phyloP scores from a whole-genome alignment of 208 protist species.

The Cochliopodium minus region DNA sequence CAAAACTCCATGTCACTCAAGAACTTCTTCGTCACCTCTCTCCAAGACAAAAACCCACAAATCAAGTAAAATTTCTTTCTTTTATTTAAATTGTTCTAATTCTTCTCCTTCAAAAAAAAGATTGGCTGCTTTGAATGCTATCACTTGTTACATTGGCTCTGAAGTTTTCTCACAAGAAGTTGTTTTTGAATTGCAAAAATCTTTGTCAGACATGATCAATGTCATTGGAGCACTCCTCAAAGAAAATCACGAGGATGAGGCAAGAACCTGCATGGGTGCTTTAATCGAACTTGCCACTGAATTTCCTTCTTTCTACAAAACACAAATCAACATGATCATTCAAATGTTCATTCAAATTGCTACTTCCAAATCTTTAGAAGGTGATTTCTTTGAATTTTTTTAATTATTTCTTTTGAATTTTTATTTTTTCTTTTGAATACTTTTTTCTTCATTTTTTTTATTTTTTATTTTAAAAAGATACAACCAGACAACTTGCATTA shows the following conservation, averaged over 20 bases:
- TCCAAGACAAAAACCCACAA: background rate
- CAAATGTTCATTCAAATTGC: background rate
- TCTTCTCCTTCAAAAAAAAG: background rate
- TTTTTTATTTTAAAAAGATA: background rate
- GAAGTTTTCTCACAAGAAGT: background rate
- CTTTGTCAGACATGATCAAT: background rate
- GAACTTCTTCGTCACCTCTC: background rate
- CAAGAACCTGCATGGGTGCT: background rate
- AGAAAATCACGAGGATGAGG: background rate
- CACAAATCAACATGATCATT: no score
- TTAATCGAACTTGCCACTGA: no score
- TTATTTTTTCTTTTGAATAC: background rate
- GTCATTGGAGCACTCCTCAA: background rate
- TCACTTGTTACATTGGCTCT: background rate
- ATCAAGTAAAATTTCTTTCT: background rate
- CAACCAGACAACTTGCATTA: background rate
- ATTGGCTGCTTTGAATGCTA: background rate
- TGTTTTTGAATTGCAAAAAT: background rate
- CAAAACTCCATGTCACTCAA: background rate
- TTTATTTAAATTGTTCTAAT: no score
- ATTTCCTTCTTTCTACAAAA: no score
- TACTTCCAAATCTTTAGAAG: background rate
- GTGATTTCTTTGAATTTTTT: no score
- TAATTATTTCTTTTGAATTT: background rate
- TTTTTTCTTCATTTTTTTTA: background rate